Evolutionary conservation across 2,329 filamentous ascomycete genomes (phyloP), one percentile per base, ranked within the genome.

Genomic region (Didymellaceae sp.): DNA sequence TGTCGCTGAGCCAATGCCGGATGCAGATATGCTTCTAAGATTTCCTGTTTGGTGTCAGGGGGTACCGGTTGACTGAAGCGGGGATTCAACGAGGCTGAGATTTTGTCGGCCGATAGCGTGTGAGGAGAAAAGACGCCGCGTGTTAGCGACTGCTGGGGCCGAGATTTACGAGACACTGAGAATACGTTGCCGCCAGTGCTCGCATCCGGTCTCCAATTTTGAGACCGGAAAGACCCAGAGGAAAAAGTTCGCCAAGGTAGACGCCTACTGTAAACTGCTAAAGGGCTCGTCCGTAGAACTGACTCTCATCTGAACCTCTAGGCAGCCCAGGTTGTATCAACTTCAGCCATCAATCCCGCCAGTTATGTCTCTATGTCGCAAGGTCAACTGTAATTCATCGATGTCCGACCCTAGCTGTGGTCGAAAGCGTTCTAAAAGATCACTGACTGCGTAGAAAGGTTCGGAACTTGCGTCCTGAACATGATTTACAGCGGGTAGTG

Each of bases 181-280:
- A n/a, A n/a, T n/a, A n/a, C n/a, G n/a, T n/a, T n/a, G n/a, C n/a
- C n/a, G n/a, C n/a, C n/a, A n/a, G n/a, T n/a, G n/a, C n/a, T n/a
- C n/a, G n/a, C n/a, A n/a, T n/a, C n/a, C n/a, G n/a, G n/a, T n/a
- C n/a, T n/a, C 42, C 48, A 7, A 52, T 35, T 13, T 45, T 45
- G 10, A 69, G 42, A 32, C 68, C 87, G 62, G 96, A 91, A 2
- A 97, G 80, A 40, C 91, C 91, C 58, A 96, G 87, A 67, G 97
- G 80, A 72, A 90, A 94, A 25, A 93, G 75, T 57, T 93, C 86
- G 1, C 87, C 84, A 26, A 97, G 80, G 70, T 97, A 97, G 42
- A 95, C 78, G 18, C 93, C 91, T 1, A 87, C 86, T 22, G 93
- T 85, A 34, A 95, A 83, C 51, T 97, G 92, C 70, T 95, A 87